These are phyloP conservation scores for Ustilago shanxiensis DNA, from an alignment of 1,284 basidiomycete species.

Conservation along the genomic window DNA sequence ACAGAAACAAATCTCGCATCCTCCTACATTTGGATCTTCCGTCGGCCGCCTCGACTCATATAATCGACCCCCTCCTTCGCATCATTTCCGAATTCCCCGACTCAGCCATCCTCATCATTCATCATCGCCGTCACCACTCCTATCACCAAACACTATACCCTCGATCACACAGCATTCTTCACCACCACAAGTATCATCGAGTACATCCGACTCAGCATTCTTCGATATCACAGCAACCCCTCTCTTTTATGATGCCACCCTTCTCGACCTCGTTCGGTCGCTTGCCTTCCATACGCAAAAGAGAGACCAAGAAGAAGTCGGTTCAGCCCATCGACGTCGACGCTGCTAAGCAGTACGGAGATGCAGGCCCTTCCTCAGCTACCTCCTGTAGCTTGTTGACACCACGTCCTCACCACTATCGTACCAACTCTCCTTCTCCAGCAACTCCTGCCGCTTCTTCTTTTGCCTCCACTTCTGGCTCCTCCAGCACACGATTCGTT, in stretches of 20 bases:
- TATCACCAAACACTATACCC: background rate
- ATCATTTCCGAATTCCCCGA: background rate
- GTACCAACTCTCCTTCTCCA: conserved; percentile 20
- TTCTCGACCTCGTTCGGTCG: conserved; percentile 27
- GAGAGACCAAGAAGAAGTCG: conserved; percentile 19
- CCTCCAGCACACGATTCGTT: conserved; percentile 26
- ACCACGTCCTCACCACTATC: conserved; percentile 30
- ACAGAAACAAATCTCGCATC: background rate
- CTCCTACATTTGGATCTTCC: background rate
- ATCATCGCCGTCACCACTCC: background rate
- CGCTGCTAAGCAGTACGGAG: conserved; percentile 32
- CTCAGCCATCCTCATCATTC: background rate
- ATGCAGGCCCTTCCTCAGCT: conserved; percentile 29
- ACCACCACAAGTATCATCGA: background rate
- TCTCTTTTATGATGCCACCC: conserved; percentile 14
- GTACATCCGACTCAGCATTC: background rate
- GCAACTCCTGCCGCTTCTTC: conserved; percentile 21
- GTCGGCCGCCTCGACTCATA: background rate
- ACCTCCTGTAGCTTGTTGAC: conserved; percentile 28
- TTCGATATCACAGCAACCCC: background rate
- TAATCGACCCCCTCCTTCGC: background rate
- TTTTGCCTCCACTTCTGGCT: conserved; percentile 6
- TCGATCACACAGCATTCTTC: background rate
- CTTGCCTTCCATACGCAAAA: conserved; percentile 26
- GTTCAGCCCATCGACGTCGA: conserved; percentile 49